Percentiles rank a stretch among this genome's conserved stretches.
Evolutionary conservation across 1,139 yeast species (phyloP).

Genomic region (Yamadazyma taylorii): DNA sequence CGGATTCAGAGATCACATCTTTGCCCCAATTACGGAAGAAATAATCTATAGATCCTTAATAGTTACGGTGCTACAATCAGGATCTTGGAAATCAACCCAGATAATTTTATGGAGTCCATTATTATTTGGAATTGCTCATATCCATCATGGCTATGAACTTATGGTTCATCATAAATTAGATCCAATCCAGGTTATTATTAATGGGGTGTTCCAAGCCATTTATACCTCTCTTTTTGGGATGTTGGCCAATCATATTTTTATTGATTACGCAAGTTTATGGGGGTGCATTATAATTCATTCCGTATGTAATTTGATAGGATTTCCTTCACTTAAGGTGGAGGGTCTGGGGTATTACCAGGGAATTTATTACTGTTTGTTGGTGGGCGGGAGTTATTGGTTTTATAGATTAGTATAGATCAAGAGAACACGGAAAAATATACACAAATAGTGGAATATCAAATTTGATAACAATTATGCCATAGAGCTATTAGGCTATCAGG

Average conservation of each 20-base stretch:
- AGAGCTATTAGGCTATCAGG: too few species aligned
- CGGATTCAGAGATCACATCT: conserved; percentile 63
- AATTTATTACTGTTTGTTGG: conserved; percentile 9
- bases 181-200: conserved; percentile 6
- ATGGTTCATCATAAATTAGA: conserved; percentile 5
- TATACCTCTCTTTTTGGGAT: conserved; percentile 85
- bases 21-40: conserved; percentile 92
- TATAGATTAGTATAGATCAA: conserved; percentile 1
- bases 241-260: conserved; percentile 63
- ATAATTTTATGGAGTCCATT: conserved; percentile 54
- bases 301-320: conserved; percentile 77
- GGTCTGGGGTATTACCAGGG: conserved; percentile 3
- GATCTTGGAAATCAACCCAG: conserved; percentile 22
- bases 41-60: conserved; percentile 70
- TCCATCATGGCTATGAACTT: conserved; percentile 76
- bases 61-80: conserved; percentile 35
- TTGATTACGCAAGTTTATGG: conserved; percentile 56
- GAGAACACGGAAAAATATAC: background rate
- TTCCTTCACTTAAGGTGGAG: conserved; percentile 44
- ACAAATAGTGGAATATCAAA: too few species aligned
- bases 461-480: too few species aligned
- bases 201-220: conserved; percentile 49
- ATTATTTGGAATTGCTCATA: conserved; percentile 87
- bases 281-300: conserved; percentile 64
- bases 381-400: conserved; percentile 7